phyloP scores from a whole-genome alignment of 768 basidiomycete species.

The Xanthoconium stramineum region DNA sequence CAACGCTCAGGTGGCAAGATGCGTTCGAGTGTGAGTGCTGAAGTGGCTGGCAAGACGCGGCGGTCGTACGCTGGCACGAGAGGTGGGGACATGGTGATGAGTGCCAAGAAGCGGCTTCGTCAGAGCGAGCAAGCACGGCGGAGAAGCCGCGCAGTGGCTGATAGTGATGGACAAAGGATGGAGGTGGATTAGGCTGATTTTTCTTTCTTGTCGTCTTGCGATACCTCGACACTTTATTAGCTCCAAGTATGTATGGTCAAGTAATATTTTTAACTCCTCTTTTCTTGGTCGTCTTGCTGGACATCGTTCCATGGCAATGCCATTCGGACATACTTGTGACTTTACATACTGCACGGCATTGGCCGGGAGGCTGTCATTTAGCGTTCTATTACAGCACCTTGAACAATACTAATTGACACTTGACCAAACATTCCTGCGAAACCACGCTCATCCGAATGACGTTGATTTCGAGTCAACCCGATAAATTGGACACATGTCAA shows the following conservation, averaged over 20 bases:
- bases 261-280: neutral
- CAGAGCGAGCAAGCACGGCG: slow-evolving; percentile 73
- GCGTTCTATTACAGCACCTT: neutral
- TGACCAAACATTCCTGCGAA: neutral
- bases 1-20: slow-evolving; percentile 30
- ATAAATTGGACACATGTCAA: neutral
- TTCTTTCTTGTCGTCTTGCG: slow-evolving; percentile 2
- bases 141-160: slow-evolving; percentile 39
- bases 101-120: slow-evolving; percentile 68
- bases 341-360: neutral
- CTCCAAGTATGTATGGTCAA: slow-evolving; percentile 11
- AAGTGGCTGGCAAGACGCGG: slow-evolving; percentile 22
- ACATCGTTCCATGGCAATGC: neutral
- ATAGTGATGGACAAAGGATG: slow-evolving; percentile 13
- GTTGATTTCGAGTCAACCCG: neutral
- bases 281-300: neutral
- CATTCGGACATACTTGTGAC: neutral
- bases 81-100: slow-evolving; percentile 47
- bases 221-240: slow-evolving; percentile 7
- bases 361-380: neutral
- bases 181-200: slow-evolving; percentile 6
- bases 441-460: neutral
- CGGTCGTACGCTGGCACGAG: slow-evolving; percentile 23
- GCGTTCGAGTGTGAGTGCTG: slow-evolving; percentile 53
- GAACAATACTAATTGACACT: neutral